Conservation (phyloP, 768 basidiomycete species). For the Thelephora aurantiotincta region DNA sequence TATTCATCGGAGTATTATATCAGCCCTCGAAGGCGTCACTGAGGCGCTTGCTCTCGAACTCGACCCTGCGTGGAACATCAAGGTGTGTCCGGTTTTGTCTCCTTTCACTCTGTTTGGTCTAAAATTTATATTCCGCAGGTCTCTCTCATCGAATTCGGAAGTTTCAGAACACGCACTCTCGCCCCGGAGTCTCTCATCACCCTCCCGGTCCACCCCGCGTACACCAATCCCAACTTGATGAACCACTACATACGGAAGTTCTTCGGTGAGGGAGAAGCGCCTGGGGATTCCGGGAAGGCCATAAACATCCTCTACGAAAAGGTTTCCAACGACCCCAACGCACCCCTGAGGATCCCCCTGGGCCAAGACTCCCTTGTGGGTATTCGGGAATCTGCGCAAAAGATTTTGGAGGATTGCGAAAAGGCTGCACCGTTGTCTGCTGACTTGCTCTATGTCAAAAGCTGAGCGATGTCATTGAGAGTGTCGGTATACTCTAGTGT, state of each 20-base stretch:
- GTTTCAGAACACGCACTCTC: conserved; percentile 3
- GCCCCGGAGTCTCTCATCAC: neutral
- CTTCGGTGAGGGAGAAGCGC: neutral
- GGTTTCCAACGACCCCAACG: conserved; percentile 5
- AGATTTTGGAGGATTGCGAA: too few species aligned
- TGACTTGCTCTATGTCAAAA: too few species aligned
- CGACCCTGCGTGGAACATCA: conserved; percentile 23
- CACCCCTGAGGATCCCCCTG: conserved; percentile 10
- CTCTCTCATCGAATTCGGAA: conserved; percentile 10
- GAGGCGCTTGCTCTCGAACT: conserved; percentile 17
- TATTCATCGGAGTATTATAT: neutral
- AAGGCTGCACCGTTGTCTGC: too few species aligned
- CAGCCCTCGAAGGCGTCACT: conserved; percentile 20
- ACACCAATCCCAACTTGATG: conserved; percentile 3
- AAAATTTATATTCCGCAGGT: conserved; percentile 6
- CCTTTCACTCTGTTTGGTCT: neutral
- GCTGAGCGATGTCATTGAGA: too few species aligned
- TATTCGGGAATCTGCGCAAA: neutral
- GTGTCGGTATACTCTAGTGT: too few species aligned
- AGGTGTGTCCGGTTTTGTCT: conserved; percentile 8
- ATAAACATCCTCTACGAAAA: conserved; percentile 9
- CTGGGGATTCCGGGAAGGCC: conserved; percentile 10
- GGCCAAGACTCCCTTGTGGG: conserved; percentile 6
- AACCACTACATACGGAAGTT: neutral
- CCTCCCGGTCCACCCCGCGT: conserved; percentile 7